Evolutionary conservation across 495 filamentous ascomycete genomes (phyloP).

Genomic region (Annulohypoxylon nitens): DNA sequence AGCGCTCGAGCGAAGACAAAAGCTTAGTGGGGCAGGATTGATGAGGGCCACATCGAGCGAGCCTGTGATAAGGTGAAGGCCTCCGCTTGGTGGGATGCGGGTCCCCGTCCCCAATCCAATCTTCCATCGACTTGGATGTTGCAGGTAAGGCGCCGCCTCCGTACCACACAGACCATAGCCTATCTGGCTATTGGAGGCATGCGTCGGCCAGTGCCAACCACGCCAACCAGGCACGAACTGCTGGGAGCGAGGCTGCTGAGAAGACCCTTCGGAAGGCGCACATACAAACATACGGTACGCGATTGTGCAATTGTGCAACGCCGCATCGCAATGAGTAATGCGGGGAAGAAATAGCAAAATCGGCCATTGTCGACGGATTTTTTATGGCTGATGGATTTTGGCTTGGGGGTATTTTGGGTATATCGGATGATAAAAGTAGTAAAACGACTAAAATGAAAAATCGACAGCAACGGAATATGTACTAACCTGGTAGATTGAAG

Average conservation of each 20-base stretch:
- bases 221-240: constrained; percentile 35
- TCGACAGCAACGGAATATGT: constrained; percentile 6
- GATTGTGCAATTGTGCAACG: constrained; percentile 39
- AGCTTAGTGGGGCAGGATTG: constrained; percentile 31
- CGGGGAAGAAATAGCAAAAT: constrained; percentile 34
- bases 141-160: constrained; percentile 30
- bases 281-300: neutral
- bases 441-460: constrained; percentile 33
- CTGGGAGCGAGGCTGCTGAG: constrained; percentile 31
- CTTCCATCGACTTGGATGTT: constrained; percentile 26
- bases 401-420: neutral
- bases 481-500: constrained; percentile 55
- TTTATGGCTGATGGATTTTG: neutral
- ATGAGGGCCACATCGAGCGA: constrained; percentile 10
- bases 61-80: constrained; percentile 41
- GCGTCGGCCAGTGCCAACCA: constrained; percentile 20
- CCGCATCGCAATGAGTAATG: constrained; percentile 40
- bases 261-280: constrained; percentile 26
- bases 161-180: constrained; percentile 13
- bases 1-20: constrained; percentile 15
- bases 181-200: constrained; percentile 27
- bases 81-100: constrained; percentile 40
- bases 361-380: constrained; percentile 28
- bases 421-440: neutral
- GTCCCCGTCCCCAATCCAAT: constrained; percentile 8